Conservation (phyloP, 768 basidiomycete species). For the Lenzites betulinus region DNA sequence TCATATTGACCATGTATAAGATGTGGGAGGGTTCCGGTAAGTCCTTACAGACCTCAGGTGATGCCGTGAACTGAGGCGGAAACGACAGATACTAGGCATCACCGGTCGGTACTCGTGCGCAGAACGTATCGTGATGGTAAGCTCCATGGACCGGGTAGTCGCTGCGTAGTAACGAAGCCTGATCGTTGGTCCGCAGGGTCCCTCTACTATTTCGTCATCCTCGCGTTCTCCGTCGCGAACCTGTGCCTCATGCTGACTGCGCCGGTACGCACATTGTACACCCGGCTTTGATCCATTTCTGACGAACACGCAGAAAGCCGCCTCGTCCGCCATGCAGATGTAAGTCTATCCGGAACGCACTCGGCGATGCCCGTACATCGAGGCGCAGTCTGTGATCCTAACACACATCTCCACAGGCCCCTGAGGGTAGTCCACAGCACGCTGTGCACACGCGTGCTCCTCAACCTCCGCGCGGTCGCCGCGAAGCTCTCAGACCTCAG, state of each 20-base stretch:
- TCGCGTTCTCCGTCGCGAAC: conserved; percentile 3
- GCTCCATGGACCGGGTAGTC: neutral
- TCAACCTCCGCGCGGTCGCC: conserved; percentile 6
- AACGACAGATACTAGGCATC: neutral
- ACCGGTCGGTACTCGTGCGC: neutral
- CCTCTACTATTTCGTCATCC: conserved; percentile 11
- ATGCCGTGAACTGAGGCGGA: neutral
- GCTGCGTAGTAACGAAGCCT: neutral
- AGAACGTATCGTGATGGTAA: conserved; percentile 17
- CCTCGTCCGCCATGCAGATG: neutral
- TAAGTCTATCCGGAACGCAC: neutral
- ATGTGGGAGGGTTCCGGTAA: conserved; percentile 1
- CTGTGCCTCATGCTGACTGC: conserved; percentile 7
- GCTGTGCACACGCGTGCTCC: conserved; percentile 3
- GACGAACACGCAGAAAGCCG: neutral
- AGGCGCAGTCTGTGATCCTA: neutral
- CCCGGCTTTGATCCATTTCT: neutral
- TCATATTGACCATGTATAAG: neutral
- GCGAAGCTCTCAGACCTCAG: neutral
- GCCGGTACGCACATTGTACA: neutral
- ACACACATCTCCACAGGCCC: neutral
- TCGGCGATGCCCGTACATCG: neutral
- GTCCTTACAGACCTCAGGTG: neutral
- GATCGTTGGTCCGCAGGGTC: neutral
- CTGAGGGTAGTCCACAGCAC: conserved; percentile 4